Evolutionary conservation across 2,329 filamentous ascomycete genomes (phyloP).

Genomic region (Cladophialophora bantiana): DNA sequence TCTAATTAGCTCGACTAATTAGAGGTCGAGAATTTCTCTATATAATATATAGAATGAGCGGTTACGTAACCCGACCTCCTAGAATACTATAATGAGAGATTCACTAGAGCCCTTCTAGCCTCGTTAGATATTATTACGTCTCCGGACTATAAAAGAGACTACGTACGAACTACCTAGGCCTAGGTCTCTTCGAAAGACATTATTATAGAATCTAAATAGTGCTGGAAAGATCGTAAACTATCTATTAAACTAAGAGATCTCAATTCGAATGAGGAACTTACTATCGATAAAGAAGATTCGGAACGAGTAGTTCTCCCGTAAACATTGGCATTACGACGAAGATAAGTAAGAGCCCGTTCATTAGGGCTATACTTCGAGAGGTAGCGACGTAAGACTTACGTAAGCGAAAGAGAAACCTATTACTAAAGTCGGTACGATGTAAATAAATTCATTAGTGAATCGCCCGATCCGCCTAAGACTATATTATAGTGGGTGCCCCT

Average conservation of each 20-base stretch:
- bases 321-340: slow-evolving; percentile 9
- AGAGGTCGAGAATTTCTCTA: neutral
- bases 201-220: slow-evolving; percentile 12
- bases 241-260: slow-evolving; percentile 1
- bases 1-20: too few relatives aligned
- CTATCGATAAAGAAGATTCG: neutral
- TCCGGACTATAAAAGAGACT: neutral
- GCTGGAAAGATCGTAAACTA: slow-evolving; percentile 4
- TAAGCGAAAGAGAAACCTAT: neutral
- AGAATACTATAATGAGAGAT: slow-evolving; percentile 5
- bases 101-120: neutral
- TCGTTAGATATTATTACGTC: neutral
- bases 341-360: neutral
- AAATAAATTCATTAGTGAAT: neutral
- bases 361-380: neutral
- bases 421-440: neutral
- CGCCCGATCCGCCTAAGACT: neutral
- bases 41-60: neutral
- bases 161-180: neutral
- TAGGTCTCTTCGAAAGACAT: neutral
- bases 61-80: neutral
- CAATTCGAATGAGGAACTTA: neutral
- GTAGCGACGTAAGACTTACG: neutral
- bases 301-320: neutral
- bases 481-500: slow-evolving; percentile 8